phyloP scores from a whole-genome alignment of 805 yeast genomes.

The Yarrowia deformans region DNA sequence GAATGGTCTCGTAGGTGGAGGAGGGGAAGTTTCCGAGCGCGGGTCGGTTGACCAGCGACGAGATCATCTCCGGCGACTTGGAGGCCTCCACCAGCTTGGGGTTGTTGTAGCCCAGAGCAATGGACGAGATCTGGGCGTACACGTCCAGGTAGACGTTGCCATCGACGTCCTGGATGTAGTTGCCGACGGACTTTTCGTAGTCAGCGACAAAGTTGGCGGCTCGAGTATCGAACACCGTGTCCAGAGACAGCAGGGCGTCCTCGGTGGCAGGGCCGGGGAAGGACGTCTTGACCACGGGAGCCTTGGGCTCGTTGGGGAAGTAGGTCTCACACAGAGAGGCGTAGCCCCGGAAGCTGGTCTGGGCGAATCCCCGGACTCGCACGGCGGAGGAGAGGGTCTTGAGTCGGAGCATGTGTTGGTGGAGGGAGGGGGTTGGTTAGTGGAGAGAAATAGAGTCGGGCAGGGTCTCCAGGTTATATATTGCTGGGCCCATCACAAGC shows the following conservation, averaged over 20 bases:
- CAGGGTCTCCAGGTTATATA: neutral
- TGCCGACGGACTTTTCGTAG: constrained; percentile 76
- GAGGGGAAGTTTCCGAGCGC: constrained; percentile 86
- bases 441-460: neutral
- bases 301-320: constrained; percentile 82
- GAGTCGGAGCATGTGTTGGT: constrained; percentile 32
- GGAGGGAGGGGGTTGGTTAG: neutral
- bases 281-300: constrained; percentile 67
- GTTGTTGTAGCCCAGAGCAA: constrained; percentile 85
- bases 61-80: constrained; percentile 69
- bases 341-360: constrained; percentile 29
- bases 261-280: constrained; percentile 81
- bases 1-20: constrained; percentile 59
- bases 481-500: constrained; percentile 2
- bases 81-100: constrained; percentile 76
- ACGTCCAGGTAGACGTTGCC: constrained; percentile 78
- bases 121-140: constrained; percentile 85
- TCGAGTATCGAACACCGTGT: constrained; percentile 70
- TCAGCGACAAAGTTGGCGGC: constrained; percentile 79
- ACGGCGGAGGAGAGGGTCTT: constrained; percentile 33
- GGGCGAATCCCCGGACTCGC: constrained; percentile 28
- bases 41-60: constrained; percentile 81
- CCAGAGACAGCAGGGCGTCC: constrained; percentile 61
- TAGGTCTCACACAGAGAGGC: constrained; percentile 46
- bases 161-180: constrained; percentile 81